Base-by-base conservation (phyloP, 2,329 filamentous ascomycete genomes). In the Trichophyton simii region DNA sequence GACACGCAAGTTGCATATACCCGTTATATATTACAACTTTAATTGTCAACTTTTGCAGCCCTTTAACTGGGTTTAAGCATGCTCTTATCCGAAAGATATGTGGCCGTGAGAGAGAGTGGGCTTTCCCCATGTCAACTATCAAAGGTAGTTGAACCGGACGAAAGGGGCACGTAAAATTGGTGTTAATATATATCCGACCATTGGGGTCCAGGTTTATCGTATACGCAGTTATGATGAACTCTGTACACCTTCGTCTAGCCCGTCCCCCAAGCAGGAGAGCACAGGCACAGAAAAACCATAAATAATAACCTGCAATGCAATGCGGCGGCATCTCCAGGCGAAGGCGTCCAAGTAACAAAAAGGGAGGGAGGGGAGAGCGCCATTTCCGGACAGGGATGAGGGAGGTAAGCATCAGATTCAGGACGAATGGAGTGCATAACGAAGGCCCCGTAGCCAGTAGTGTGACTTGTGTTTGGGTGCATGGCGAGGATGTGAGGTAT, bases 11-110 rank as follows among this genome's bases (percentile, higher is more conserved):
- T 18, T 55, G 25, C 50, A 55, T 55, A 36, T 36, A 55, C 50
- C 50, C 50, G 50, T 55, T 55, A 15, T 55, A 55, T 55, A 55
- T 55, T 55, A 55, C 34, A 55, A 55, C 28, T 55, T 20, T 36
- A 55, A 55, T 34, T 9, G 34, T 28, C 34, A 7, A 25, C 2
- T 15, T 55, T 55, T 31, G 50, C 34, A 55, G 50, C 31, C 34
- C 8, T 34, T 55, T 55, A 34, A 28, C 50, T 36, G 15, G 28
- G 50, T 55, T 36, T 28, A 9, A 28, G 28, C 28, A 36, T 15
- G 31, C 28, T 34, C 50, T 36, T 11, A 25, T 13, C 20, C 20
- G 25, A 25, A 50, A 20, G 22, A 2, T 25, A 20, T 50, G 25
- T 9, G 46, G 46, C 6, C 46, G 46, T 11, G 22, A 25, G 25